These are phyloP conservation scores for Rhodotorula babjevae DNA, from an alignment of 768 basidiomycete species.

Conservation along the genomic window DNA sequence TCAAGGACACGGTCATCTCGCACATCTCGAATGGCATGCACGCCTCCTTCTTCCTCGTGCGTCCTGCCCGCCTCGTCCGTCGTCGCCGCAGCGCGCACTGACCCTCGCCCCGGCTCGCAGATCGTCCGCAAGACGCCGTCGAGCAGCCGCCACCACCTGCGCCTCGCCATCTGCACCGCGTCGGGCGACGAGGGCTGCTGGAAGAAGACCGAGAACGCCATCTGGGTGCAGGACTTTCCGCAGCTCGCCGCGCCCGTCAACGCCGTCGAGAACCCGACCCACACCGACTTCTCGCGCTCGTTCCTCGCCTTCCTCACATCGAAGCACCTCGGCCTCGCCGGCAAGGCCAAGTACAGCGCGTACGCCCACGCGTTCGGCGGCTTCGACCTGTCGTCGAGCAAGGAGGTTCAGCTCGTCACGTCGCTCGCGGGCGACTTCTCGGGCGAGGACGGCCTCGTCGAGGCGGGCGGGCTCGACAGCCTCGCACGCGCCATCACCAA, in stretches of 20 bases:
- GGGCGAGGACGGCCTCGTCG: neutral
- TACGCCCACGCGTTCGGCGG: neutral
- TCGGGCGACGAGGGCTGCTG: neutral
- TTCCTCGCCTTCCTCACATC: slow-evolving; percentile 3
- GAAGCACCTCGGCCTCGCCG: neutral
- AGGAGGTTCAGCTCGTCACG: neutral
- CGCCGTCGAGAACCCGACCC: neutral
- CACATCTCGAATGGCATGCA: neutral
- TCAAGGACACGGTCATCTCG: neutral
- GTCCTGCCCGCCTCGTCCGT: neutral
- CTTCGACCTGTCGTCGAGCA: neutral
- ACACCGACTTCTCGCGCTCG: neutral
- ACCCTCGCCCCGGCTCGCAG: neutral
- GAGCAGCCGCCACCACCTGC: slow-evolving; percentile 1
- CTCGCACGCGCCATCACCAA: neutral
- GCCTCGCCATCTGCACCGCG: neutral
- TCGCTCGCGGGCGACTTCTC: neutral
- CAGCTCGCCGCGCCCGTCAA: neutral
- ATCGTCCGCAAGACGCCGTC: neutral
- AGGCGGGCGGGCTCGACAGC: slow-evolving; percentile 4
- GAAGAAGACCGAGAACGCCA: neutral
- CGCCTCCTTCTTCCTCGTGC: slow-evolving; percentile 1
- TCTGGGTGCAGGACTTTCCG: slow-evolving; percentile 5
- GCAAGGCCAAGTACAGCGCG: neutral
- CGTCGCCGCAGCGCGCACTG: neutral